These are phyloP conservation scores for Saccharomyces eubayanus DNA, from an alignment of 805 yeast species.

Conservation along the genomic window DNA sequence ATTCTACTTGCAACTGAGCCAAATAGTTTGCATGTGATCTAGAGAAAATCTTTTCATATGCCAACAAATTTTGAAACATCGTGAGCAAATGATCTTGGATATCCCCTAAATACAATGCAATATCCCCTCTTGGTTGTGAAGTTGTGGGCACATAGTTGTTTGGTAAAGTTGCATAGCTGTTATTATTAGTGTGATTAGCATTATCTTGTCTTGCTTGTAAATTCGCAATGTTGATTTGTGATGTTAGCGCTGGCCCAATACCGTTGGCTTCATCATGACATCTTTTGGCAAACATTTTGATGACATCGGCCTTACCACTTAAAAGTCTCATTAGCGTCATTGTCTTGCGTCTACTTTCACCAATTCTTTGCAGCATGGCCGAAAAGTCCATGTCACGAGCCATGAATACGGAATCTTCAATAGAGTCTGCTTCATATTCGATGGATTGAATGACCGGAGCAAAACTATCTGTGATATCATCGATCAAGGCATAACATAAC, in stretches of 20 bases:
- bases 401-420: constrained; percentile 69
- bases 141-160: constrained; percentile 13
- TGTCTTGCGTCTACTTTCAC: constrained; percentile 77
- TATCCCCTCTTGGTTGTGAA: constrained; percentile 73
- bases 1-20: constrained; percentile 85
- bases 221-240: constrained; percentile 29
- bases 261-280: constrained; percentile 58
- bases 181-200: constrained; percentile 3
- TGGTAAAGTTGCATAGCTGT: neutral
- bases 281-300: constrained; percentile 86
- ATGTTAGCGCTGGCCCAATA: constrained; percentile 31
- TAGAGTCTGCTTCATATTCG: constrained; percentile 70
- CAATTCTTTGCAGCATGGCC: constrained; percentile 66
- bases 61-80: constrained; percentile 78
- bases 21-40: constrained; percentile 82
- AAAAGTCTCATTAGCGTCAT: constrained; percentile 82
- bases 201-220: constrained; percentile 10
- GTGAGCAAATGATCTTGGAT: constrained; percentile 92
- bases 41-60: constrained; percentile 84
- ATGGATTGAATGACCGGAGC: constrained; percentile 67
- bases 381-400: constrained; percentile 65
- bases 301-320: constrained; percentile 88
- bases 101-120: constrained; percentile 83
- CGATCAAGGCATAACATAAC: constrained; percentile 69
- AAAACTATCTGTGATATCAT: constrained; percentile 73